Conservation (phyloP, 768 basidiomycete species). For the Phaeotremella fagi region DNA sequence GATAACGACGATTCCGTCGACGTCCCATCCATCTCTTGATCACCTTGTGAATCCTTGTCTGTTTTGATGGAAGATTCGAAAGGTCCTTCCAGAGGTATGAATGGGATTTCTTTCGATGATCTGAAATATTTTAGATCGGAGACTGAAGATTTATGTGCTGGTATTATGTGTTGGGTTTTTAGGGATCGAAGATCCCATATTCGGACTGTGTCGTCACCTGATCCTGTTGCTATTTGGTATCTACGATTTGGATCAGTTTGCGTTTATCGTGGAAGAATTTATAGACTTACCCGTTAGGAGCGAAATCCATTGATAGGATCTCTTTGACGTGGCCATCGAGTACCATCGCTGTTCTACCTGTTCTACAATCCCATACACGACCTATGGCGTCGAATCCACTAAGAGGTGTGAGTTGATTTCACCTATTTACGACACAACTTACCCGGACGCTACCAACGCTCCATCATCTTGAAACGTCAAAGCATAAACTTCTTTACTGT, state of each 20-base stretch:
- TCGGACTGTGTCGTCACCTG: constrained; percentile 93
- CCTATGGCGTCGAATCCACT: constrained; percentile 96
- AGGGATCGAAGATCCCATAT: constrained; percentile 98
- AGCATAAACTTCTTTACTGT: constrained; percentile 92
- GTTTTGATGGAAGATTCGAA: background rate
- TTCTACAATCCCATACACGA: constrained; percentile 92
- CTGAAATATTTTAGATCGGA: constrained; percentile 94
- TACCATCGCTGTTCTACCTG: constrained; percentile 94
- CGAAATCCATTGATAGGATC: constrained; percentile 85
- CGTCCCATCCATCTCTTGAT: constrained; percentile 5
- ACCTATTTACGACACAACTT: constrained; percentile 32
- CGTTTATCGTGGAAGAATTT: background rate
- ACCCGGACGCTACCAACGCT: constrained; percentile 89
- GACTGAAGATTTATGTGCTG: constrained; percentile 90
- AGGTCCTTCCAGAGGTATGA: constrained; percentile 15
- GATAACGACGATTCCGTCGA: background rate
- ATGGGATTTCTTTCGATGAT: constrained; percentile 33
- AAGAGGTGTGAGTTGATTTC: background rate
- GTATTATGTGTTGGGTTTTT: constrained; percentile 89
- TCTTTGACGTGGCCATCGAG: constrained; percentile 94
- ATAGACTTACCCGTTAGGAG: constrained; percentile 79
- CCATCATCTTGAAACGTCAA: constrained; percentile 97
- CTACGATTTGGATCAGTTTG: constrained; percentile 53
- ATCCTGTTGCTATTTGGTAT: constrained; percentile 94
- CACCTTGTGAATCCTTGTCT: background rate